Percentiles rank a stretch among this genome's conserved stretches.
Evolutionary conservation across 2,329 filamentous ascomycete species (phyloP).

Genomic region (Spiromastix sp.): DNA sequence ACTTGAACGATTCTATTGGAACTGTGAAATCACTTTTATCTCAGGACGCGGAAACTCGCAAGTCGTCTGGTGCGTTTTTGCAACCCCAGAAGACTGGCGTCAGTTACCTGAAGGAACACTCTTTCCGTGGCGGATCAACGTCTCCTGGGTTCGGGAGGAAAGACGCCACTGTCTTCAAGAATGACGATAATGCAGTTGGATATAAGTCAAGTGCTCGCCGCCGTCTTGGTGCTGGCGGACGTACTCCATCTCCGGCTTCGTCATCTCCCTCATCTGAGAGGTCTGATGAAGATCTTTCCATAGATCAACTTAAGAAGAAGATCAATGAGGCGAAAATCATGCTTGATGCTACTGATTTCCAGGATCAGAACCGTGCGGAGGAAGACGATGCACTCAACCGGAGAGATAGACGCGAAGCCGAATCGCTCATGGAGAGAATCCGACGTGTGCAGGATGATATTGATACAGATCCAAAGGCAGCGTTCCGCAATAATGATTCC

Average conservation of each 20-base stretch:
- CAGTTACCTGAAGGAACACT: conserved; percentile 92
- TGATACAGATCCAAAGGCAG: conserved; percentile 74
- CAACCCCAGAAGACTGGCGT: conserved; percentile 96
- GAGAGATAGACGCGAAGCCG: conserved; percentile 80
- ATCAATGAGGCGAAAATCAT: conserved; percentile 90
- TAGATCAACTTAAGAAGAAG: conserved; percentile 86
- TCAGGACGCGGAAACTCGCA: conserved; percentile 80
- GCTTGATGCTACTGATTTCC: conserved; percentile 91
- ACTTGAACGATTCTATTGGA: conserved; percentile 85
- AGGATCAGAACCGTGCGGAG: conserved; percentile 79
- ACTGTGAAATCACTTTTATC: conserved; percentile 83
- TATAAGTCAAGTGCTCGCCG: conserved; percentile 92
- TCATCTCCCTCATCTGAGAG: conserved; percentile 52
- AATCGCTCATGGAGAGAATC: conserved; percentile 88
- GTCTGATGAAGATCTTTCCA: conserved; percentile 68
- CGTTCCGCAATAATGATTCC: conserved; percentile 61
- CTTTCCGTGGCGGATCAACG: conserved; percentile 60
- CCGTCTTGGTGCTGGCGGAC: conserved; percentile 57
- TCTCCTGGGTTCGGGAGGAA: conserved; percentile 58
- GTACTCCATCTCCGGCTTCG: conserved; percentile 70
- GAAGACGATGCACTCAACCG: conserved; percentile 88
- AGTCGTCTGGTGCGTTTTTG: conserved; percentile 78
- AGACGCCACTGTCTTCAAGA: conserved; percentile 93
- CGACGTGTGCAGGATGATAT: conserved; percentile 90
- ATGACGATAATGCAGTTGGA: conserved; percentile 84